phyloP scores from a whole-genome alignment of 2,329 filamentous ascomycete species.

The Endoconidiophora laricicola region DNA sequence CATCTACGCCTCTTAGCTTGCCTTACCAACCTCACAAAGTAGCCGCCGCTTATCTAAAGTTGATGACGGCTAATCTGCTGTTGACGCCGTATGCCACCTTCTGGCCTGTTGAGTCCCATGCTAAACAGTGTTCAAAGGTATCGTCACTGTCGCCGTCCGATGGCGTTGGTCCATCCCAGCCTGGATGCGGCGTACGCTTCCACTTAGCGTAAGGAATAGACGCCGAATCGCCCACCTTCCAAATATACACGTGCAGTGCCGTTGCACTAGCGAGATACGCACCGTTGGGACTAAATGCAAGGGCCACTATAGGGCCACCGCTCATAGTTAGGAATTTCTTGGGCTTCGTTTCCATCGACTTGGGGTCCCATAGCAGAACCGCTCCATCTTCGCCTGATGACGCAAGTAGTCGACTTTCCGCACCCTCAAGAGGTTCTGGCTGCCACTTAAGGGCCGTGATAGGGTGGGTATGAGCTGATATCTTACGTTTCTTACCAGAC shows the following conservation, averaged over 20 bases:
- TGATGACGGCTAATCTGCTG: constrained; percentile 37
- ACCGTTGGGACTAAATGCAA: constrained; percentile 47
- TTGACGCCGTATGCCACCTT: constrained; percentile 48
- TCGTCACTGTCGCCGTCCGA: constrained; percentile 36
- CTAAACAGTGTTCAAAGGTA: constrained; percentile 43
- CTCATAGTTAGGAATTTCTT: constrained; percentile 46
- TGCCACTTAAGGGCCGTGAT: constrained; percentile 47
- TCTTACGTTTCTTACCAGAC: constrained; percentile 34
- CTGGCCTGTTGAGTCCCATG: constrained; percentile 45
- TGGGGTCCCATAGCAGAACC: constrained; percentile 46
- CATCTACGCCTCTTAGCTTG: no score
- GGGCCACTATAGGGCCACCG: constrained; percentile 33
- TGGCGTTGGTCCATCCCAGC: constrained; percentile 39
- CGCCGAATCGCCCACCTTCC: constrained; percentile 43
- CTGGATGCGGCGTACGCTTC: constrained; percentile 36
- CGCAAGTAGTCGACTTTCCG: constrained; percentile 40
- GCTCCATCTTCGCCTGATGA: constrained; percentile 46
- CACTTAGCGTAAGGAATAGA: constrained; percentile 41
- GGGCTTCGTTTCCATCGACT: constrained; percentile 35
- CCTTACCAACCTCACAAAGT: no score
- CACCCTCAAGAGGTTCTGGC: constrained; percentile 23
- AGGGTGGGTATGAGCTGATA: constrained; percentile 40
- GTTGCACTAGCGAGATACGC: constrained; percentile 47
- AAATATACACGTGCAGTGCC: constrained; percentile 41
- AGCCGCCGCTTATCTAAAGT: constrained; percentile 22